These are phyloP conservation scores for Penicillium sp. DNA, from an alignment of 2,329 filamentous ascomycete genomes.

Conservation along the genomic window DNA sequence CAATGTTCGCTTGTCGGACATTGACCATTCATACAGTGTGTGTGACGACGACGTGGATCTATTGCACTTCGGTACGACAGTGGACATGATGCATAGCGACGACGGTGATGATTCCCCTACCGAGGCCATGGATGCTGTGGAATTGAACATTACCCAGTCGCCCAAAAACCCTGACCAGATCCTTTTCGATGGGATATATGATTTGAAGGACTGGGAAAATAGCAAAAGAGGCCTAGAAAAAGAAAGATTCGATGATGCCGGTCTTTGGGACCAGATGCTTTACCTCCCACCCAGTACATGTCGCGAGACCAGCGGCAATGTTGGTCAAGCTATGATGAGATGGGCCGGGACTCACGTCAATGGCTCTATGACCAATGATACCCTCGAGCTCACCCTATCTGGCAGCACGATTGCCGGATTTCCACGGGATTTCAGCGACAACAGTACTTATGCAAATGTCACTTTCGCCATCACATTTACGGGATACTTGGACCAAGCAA, in stretches of 20 bases:
- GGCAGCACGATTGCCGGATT: conserved; percentile 3
- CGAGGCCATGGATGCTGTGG: conserved; percentile 10
- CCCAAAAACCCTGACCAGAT: conserved; percentile 1
- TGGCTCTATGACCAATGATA: conserved; percentile 12
- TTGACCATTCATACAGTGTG: conserved; percentile 9
- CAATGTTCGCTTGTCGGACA: conserved; percentile 4
- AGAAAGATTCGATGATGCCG: background rate
- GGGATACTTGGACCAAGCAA: conserved; percentile 2
- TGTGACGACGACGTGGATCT: conserved; percentile 7
- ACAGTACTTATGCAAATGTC: conserved; percentile 2
- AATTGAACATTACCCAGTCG: conserved; percentile 4
- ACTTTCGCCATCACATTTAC: conserved; percentile 7
- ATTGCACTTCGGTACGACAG: conserved; percentile 3
- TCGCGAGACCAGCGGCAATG: background rate
- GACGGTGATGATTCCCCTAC: background rate
- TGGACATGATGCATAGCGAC: background rate
- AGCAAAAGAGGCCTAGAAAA: background rate
- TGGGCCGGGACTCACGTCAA: conserved; percentile 8
- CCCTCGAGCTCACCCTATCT: conserved; percentile 4
- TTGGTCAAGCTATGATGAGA: conserved; percentile 1
- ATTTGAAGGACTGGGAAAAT: conserved; percentile 5
- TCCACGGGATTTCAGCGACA: background rate
- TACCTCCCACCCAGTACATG: conserved; percentile 3
- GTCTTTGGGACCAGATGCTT: background rate
- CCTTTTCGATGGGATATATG: conserved; percentile 9